A percentile compares a stretch with the other conserved stretches of the same genome.
Evolutionary conservation across 352 stramenopile genomes (phyloP).

Genomic region (Pythium guiyangense): DNA sequence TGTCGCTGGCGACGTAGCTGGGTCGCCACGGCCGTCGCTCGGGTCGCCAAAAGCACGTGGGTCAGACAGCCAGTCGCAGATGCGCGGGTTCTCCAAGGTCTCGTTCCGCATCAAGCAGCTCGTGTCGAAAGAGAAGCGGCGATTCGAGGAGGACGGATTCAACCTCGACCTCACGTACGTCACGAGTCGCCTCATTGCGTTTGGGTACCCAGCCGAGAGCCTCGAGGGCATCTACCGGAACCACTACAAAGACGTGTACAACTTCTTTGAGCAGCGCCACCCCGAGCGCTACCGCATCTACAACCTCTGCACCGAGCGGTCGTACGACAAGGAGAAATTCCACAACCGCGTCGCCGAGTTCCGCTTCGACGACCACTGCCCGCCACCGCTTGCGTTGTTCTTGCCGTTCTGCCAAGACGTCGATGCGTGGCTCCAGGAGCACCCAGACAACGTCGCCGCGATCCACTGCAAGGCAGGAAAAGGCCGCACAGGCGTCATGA

Average conservation of each 20-base stretch:
- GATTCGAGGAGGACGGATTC: slow-evolving; percentile 86
- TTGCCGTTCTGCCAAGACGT: slow-evolving; percentile 66
- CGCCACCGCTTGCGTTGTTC: slow-evolving; percentile 70
- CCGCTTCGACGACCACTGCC: slow-evolving; percentile 87
- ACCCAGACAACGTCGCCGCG: slow-evolving; percentile 76
- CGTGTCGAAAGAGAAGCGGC: slow-evolving; percentile 89
- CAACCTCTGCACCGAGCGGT: slow-evolving; percentile 88
- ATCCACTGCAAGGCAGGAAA: slow-evolving; percentile 91
- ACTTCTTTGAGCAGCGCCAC: slow-evolving; percentile 88
- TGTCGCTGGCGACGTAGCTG: not conserved
- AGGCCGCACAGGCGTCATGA: slow-evolving; percentile 89
- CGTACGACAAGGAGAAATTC: slow-evolving; percentile 80
- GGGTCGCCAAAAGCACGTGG: slow-evolving; percentile 11
- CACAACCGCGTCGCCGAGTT: slow-evolving; percentile 69
- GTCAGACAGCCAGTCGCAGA: slow-evolving; percentile 23
- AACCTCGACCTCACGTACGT: slow-evolving; percentile 93
- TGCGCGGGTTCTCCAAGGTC: slow-evolving; percentile 34
- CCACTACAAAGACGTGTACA: slow-evolving; percentile 85
- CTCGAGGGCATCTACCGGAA: slow-evolving; percentile 90
- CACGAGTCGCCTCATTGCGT: slow-evolving; percentile 78
- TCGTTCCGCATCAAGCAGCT: slow-evolving; percentile 73
- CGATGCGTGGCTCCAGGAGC: slow-evolving; percentile 38
- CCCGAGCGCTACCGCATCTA: slow-evolving; percentile 82
- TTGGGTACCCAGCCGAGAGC: slow-evolving; percentile 86
- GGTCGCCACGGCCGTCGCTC: not conserved